A percentile compares a stretch with the other conserved stretches of the same genome.
Evolutionary conservation across 1,139 yeast species (phyloP).

Genomic region (Magnusiomyces suaveolens): DNA sequence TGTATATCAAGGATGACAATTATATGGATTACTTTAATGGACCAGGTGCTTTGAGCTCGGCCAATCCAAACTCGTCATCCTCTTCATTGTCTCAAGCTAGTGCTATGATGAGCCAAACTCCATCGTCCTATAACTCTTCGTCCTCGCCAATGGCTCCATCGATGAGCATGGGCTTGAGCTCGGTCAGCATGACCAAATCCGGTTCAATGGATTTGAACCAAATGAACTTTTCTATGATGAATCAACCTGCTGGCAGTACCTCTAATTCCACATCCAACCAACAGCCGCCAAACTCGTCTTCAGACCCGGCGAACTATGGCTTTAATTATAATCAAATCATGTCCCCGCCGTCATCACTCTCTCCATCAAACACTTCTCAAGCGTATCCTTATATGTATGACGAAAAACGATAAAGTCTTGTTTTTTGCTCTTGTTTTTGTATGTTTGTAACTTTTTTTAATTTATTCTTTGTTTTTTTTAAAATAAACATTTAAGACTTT

Average conservation of each 20-base stretch:
- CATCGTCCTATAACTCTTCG: background rate
- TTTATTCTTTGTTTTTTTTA: too few species aligned
- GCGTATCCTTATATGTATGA: background rate
- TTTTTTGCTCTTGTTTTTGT: too few species aligned
- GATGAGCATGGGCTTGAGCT: background rate
- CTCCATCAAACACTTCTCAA: background rate
- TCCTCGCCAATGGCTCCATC: background rate
- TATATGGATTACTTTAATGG: background rate
- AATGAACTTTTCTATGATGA: background rate
- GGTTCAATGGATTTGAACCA: background rate
- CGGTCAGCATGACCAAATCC: background rate
- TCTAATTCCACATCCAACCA: too few species aligned
- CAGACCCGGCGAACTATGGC: too few species aligned
- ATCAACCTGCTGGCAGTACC: too few species aligned
- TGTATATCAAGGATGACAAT: background rate
- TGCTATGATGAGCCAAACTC: too few species aligned
- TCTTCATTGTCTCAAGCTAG: background rate
- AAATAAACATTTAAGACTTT: too few species aligned
- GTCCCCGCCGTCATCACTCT: too few species aligned
- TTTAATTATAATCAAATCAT: background rate
- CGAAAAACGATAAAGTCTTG: background rate
- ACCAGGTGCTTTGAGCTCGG: background rate
- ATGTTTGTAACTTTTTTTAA: too few species aligned
- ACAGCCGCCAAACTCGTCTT: too few species aligned
- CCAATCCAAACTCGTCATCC: background rate